Evolutionary conservation across 2,329 filamentous ascomycete genomes (phyloP), one percentile per base, ranked within the genome.

Genomic region (Ceratocystis smalleyi): DNA sequence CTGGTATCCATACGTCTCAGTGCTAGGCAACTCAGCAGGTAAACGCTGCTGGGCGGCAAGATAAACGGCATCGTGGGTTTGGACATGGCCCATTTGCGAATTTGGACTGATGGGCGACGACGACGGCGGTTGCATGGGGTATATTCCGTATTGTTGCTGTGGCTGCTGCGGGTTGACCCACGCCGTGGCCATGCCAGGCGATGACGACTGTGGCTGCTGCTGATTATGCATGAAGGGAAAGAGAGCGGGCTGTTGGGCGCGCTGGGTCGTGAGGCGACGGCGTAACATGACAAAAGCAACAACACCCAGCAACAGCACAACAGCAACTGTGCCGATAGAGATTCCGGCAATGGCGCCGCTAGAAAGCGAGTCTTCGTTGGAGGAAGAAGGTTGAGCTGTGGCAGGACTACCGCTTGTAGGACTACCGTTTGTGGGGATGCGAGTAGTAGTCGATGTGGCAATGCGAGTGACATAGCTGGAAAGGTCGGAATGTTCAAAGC

Each of bases 401-500:
- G 66, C 61, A 43, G 19, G 59, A 43, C 79, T 69, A 5, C 71
- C 67, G 22, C 82, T 77, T 2, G 81, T 85, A 0, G 83, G 76
- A n/a, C n/a, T 69, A 5, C 71, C 67, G 22, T 82, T 77, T 2
- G 81, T 85, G 0, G 83, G 76, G 5, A 77, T 75, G 35, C 83
- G 76, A 8, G 72, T 70, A 8, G 72, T 70, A 1, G 76, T 70
- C 1, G 78, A 73, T 1, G 73, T 72, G 15, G 80, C 79, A 17
- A 75, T 75, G 27, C 81, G 75, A 0, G 76, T 76, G 71, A 85
- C 81, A 66, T 83, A 79, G 1, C 80, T 76, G 0, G 71, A 70
- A 1, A 86, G 73, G 69, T 85, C 82, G 10, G 71, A 69, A 64
- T 77, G 74, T 61, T 75, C 74, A 72, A 81, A 86, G 5, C 77